Conservation (phyloP, 1,139 yeast genomes). For the Keqinozyma sinolaborantium region DNA sequence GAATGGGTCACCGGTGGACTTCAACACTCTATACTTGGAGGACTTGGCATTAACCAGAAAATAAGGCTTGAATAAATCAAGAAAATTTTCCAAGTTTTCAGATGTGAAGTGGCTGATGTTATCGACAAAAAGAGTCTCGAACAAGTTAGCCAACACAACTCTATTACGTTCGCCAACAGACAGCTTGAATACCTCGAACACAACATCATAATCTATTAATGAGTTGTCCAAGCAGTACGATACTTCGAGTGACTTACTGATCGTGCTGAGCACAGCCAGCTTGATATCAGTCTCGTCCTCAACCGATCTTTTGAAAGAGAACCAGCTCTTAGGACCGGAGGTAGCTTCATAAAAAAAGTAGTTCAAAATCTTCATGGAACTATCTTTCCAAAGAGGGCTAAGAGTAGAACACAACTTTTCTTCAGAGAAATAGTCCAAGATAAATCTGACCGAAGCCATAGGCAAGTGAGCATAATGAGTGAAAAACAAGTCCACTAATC, state of each 20-base stretch:
- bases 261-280: slow-evolving; percentile 35
- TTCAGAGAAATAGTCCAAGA: slow-evolving; percentile 45
- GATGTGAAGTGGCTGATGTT: slow-evolving; percentile 21
- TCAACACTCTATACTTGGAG: not conserved
- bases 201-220: slow-evolving; percentile 23
- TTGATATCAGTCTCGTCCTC: slow-evolving; percentile 26
- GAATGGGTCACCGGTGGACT: slow-evolving; percentile 2
- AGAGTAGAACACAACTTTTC: slow-evolving; percentile 53
- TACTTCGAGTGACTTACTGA: slow-evolving; percentile 39
- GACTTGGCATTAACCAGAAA: slow-evolving; percentile 2
- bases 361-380: slow-evolving; percentile 41
- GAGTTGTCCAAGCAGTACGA: slow-evolving; percentile 26
- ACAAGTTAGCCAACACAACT: slow-evolving; percentile 27
- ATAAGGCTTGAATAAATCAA: slow-evolving; percentile 13
- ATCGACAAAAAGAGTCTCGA: slow-evolving; percentile 27
- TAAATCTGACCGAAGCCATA: slow-evolving; percentile 32
- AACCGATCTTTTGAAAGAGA: slow-evolving; percentile 2
- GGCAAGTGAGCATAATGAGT: slow-evolving; percentile 33
- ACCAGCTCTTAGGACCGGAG: not conserved
- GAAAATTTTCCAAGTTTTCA: slow-evolving; percentile 19
- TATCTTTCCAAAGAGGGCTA: slow-evolving; percentile 51
- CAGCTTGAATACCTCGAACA: slow-evolving; percentile 26
- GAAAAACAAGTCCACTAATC: slow-evolving; percentile 42
- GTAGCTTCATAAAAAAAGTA: slow-evolving; percentile 37
- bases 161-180: slow-evolving; percentile 25